Conservation (phyloP, 2,329 filamentous ascomycete genomes). For the Xylariaceae sp. region DNA sequence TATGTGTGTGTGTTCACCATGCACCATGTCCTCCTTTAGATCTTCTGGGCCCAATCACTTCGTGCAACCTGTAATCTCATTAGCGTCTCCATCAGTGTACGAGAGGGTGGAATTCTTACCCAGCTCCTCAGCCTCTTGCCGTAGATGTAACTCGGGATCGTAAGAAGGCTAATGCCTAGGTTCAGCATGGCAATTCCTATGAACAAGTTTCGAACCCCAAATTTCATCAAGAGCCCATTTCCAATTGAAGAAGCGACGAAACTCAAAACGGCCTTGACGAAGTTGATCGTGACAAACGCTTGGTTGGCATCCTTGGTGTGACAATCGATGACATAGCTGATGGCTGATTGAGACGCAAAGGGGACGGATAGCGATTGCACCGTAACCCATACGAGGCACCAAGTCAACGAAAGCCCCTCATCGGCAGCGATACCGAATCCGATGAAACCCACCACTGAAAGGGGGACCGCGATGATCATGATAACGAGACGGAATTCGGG, state of each 20-base stretch:
- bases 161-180: conserved; percentile 26
- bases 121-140: conserved; percentile 30
- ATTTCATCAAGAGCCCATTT: conserved; percentile 24
- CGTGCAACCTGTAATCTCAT: conserved; percentile 17
- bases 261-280: conserved; percentile 28
- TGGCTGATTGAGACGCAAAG: conserved; percentile 28
- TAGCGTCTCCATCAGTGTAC: neutral
- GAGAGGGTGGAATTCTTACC: conserved; percentile 7
- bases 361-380: conserved; percentile 30
- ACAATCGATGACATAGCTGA: conserved; percentile 32
- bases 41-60: conserved; percentile 29
- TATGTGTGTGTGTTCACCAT: no score
- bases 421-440: conserved; percentile 24
- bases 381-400: conserved; percentile 31
- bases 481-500: conserved; percentile 31
- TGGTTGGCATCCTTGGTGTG: conserved; percentile 32
- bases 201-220: conserved; percentile 20
- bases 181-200: conserved; percentile 28
- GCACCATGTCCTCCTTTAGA: conserved; percentile 17
- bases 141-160: conserved; percentile 31
- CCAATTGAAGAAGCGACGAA: conserved; percentile 26
- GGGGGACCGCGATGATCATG: conserved; percentile 26
- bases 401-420: conserved; percentile 17
- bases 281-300: conserved; percentile 32
- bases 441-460: conserved; percentile 29